These are phyloP conservation scores for Neurospora sp. DNA, from an alignment of 495 filamentous ascomycete genomes.

Conservation along the genomic window DNA sequence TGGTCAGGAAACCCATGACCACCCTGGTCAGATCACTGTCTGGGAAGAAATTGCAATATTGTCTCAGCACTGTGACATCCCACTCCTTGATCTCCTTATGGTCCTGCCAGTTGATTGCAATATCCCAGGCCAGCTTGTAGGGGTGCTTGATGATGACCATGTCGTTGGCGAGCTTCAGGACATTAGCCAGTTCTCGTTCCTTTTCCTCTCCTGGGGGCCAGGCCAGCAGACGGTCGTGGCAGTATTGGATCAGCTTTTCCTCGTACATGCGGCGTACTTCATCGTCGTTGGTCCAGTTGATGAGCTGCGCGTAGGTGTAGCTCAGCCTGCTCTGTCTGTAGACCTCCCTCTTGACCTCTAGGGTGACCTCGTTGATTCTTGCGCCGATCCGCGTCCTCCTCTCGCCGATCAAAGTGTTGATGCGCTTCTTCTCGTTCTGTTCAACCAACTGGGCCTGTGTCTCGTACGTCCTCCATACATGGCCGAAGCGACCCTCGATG, in stretches of 20 bases:
- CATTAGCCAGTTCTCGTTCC: conserved; percentile 51
- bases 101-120: conserved; percentile 83
- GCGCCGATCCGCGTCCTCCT: conserved; percentile 82
- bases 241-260: conserved; percentile 77
- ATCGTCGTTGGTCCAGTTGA: conserved; percentile 86
- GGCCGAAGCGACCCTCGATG: conserved; percentile 76
- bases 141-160: conserved; percentile 96
- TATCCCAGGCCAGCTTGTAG: conserved; percentile 81
- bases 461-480: conserved; percentile 71
- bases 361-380: conserved; percentile 65
- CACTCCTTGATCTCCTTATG: conserved; percentile 56
- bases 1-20: conserved; percentile 66
- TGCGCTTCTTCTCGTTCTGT: conserved; percentile 75
- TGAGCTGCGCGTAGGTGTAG: conserved; percentile 64
- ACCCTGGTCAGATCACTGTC: conserved; percentile 71
- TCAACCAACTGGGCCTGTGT: conserved; percentile 80
- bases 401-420: conserved; percentile 85
- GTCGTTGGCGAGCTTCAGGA: conserved; percentile 65
- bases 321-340: conserved; percentile 59
- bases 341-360: conserved; percentile 81
- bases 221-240: conserved; percentile 63
- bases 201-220: conserved; percentile 53
- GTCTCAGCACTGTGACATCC: conserved; percentile 62
- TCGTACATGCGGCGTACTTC: conserved; percentile 74
- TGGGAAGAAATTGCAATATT: conserved; percentile 78